Percentiles rank a stretch among this genome's conserved stretches.
These are phyloP conservation scores for Trypanosoma avium DNA, from an alignment of 208 protist species.

Conservation along the genomic window DNA sequence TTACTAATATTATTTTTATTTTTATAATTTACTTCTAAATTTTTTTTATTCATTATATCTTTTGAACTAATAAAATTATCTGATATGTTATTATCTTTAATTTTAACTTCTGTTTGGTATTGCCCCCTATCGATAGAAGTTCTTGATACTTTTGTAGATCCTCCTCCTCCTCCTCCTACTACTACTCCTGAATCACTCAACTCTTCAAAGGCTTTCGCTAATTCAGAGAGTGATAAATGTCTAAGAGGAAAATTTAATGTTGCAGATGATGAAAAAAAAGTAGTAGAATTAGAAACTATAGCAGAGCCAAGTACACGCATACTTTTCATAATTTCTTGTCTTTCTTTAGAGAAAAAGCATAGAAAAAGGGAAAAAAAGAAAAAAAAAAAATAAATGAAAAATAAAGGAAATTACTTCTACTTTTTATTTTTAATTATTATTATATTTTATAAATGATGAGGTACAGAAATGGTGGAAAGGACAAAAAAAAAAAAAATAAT, in stretches of 20 bases:
- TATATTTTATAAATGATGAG: too few relatives aligned
- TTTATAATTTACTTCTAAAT: background rate
- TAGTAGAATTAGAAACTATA: background rate
- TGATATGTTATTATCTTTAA: background rate
- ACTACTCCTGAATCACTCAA: conserved; percentile 19
- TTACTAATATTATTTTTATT: background rate
- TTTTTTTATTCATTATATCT: background rate
- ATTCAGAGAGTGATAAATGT: conserved; percentile 31
- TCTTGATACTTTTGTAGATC: background rate
- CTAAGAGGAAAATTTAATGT: conserved; percentile 4
- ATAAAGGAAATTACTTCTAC: too few relatives aligned
- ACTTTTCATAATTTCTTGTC: background rate
- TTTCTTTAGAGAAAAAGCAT: background rate
- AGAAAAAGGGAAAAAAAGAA: background rate
- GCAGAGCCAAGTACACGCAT: conserved; percentile 7
- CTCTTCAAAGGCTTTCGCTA: conserved; percentile 51
- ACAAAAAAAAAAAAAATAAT: background rate
- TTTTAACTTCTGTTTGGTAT: too few relatives aligned
- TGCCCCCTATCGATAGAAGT: background rate
- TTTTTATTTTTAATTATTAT: too few relatives aligned
- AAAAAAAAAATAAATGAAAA: background rate
- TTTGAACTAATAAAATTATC: background rate
- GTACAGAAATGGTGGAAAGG: too few relatives aligned
- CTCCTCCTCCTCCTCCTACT: background rate
- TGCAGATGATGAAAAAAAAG: background rate